Conservation (phyloP, 2,329 filamentous ascomycete genomes). For the Arthrocladium fulminans region DNA sequence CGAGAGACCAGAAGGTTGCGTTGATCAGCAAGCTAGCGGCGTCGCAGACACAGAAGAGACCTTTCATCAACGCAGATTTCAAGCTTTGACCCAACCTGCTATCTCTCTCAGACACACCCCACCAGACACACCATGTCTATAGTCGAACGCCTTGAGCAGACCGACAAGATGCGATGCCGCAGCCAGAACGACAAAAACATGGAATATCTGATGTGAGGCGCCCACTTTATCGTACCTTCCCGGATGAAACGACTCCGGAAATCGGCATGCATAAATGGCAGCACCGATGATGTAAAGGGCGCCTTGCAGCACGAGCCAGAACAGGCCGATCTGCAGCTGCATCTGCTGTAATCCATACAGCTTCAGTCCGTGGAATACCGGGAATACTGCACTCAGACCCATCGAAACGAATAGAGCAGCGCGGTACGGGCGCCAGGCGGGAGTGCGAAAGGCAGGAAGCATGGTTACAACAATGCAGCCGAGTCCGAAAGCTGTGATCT, state of each 20-base stretch:
- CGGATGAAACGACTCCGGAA: constrained; percentile 72
- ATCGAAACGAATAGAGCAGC: constrained; percentile 83
- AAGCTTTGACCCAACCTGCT: constrained; percentile 50
- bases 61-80: constrained; percentile 64
- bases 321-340: constrained; percentile 65
- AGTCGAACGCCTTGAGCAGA: constrained; percentile 76
- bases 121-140: constrained; percentile 52
- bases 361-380: constrained; percentile 65
- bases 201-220: constrained; percentile 92
- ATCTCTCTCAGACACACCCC: constrained; percentile 11
- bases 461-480: constrained; percentile 70
- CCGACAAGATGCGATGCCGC: constrained; percentile 73
- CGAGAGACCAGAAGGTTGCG: constrained; percentile 58
- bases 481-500: constrained; percentile 72
- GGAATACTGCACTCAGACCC: constrained; percentile 73
- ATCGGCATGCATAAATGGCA: constrained; percentile 73
- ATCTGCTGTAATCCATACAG: constrained; percentile 60
- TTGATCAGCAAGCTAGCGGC: constrained; percentile 62
- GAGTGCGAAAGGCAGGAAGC: constrained; percentile 73
- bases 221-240: constrained; percentile 84
- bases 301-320: constrained; percentile 72
- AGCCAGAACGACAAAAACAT: constrained; percentile 76
- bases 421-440: constrained; percentile 73
- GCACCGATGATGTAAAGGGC: constrained; percentile 79
- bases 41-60: constrained; percentile 53